Evolutionary conservation across 164 flowering plant genomes (phyloP).

Genomic region (Santalum album): DNA sequence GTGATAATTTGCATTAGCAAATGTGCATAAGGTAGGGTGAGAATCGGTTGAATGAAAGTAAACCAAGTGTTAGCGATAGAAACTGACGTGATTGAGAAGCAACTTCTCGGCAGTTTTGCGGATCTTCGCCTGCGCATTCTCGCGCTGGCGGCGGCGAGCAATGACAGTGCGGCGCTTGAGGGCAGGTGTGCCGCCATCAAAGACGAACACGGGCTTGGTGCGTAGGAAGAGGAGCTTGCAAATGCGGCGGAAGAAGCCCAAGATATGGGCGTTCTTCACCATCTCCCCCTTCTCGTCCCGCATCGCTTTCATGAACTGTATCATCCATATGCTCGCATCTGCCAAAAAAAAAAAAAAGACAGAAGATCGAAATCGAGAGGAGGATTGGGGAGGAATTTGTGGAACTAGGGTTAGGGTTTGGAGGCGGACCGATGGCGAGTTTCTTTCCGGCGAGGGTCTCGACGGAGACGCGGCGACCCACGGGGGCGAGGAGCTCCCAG

Average conservation of each 20-base stretch:
- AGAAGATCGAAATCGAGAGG: no score
- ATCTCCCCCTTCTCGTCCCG: slow-evolving; percentile 93
- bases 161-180: slow-evolving; percentile 87
- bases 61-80: not conserved
- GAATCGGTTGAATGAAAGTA: not conserved
- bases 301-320: slow-evolving; percentile 98
- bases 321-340: slow-evolving; percentile 99
- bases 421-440: slow-evolving; percentile 68
- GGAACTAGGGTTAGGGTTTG: slow-evolving; percentile 17
- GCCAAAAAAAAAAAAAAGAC: not conserved
- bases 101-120: slow-evolving; percentile 93
- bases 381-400: not conserved
- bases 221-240: slow-evolving; percentile 86
- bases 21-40: no score
- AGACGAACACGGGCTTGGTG: slow-evolving; percentile 88
- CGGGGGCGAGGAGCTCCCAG: slow-evolving; percentile 97
- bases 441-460: slow-evolving; percentile 87
- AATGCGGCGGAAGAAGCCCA: slow-evolving; percentile 88
- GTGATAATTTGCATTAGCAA: no score
- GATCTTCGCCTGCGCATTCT: slow-evolving; percentile 85
- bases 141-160: slow-evolving; percentile 85
- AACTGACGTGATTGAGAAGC: slow-evolving; percentile 71
- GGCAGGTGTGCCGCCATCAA: slow-evolving; percentile 92
- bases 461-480: slow-evolving; percentile 96
- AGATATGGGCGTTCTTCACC: slow-evolving; percentile 80